These are phyloP conservation scores for Candida sanyaensis DNA, from an alignment of 1,139 yeast genomes.

Conservation along the genomic window DNA sequence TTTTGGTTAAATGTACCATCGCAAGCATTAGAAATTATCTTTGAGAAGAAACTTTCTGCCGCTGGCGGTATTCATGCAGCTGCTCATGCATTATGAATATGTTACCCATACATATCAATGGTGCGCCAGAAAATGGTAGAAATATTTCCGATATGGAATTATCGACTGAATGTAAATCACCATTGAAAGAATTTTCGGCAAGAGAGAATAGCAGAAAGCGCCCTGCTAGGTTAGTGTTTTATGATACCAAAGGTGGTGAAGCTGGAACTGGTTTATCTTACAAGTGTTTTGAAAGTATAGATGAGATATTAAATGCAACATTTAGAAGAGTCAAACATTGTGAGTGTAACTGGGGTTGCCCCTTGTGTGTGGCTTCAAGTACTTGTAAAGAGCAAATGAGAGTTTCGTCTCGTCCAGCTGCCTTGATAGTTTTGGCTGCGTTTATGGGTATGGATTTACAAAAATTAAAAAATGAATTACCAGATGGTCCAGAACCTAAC, in stretches of 20 bases:
- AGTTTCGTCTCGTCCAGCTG: conserved; percentile 87
- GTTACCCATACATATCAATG: conserved; percentile 57
- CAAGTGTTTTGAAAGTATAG: conserved; percentile 77
- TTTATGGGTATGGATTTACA: conserved; percentile 52
- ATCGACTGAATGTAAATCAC: conserved; percentile 93
- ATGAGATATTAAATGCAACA: conserved; percentile 62
- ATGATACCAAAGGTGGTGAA: conserved; percentile 79
- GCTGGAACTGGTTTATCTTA: conserved; percentile 78
- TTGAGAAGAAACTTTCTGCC: conserved; percentile 56
- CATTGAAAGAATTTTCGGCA: conserved; percentile 87
- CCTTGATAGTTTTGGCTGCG: conserved; percentile 65
- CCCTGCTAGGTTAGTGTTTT: conserved; percentile 84
- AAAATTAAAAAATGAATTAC: conserved; percentile 37
- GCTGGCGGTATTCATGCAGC: conserved; percentile 98
- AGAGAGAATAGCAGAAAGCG: conserved; percentile 67
- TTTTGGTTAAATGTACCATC: conserved; percentile 88
- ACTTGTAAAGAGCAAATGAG: conserved; percentile 78
- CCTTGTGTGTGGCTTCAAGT: conserved; percentile 77
- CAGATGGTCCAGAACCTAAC: conserved; percentile 83
- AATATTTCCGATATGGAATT: conserved; percentile 56
- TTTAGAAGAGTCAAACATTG: conserved; percentile 62
- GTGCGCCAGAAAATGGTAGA: conserved; percentile 33
- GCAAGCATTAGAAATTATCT: conserved; percentile 58
- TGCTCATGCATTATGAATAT: conserved; percentile 85
- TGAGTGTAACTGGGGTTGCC: conserved; percentile 86